These are phyloP conservation scores for Lophium mytilinum DNA, from an alignment of 495 filamentous ascomycete genomes.

Conservation along the genomic window DNA sequence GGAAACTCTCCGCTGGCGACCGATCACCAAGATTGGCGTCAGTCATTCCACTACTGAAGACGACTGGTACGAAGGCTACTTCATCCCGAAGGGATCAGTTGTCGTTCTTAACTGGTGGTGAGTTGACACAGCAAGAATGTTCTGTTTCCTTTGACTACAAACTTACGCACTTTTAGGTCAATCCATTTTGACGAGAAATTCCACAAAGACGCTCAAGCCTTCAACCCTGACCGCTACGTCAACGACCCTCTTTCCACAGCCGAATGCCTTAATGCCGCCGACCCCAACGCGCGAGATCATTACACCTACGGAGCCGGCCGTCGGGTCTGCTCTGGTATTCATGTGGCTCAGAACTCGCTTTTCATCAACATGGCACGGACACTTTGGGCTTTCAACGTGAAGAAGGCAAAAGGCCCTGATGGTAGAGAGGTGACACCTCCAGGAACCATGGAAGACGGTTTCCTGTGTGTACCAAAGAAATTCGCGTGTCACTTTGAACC, in stretches of 20 bases:
- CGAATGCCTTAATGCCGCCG: slow-evolving; percentile 18
- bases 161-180: slow-evolving; percentile 6
- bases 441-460: slow-evolving; percentile 28
- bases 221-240: slow-evolving; percentile 22
- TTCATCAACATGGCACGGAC: slow-evolving; percentile 24
- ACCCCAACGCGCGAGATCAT: slow-evolving; percentile 23
- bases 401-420: slow-evolving; percentile 11
- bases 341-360: slow-evolving; percentile 23
- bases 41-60: slow-evolving; percentile 21
- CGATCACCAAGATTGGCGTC: slow-evolving; percentile 23
- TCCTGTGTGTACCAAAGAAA: slow-evolving; percentile 30
- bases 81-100: slow-evolving; percentile 22
- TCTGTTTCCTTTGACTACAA: background rate
- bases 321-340: slow-evolving; percentile 22
- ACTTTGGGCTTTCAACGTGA: slow-evolving; percentile 23
- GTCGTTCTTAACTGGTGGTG: slow-evolving; percentile 23
- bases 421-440: slow-evolving; percentile 20
- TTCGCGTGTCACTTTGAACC: slow-evolving; percentile 33
- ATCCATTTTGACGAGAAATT: slow-evolving; percentile 19
- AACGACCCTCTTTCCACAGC: slow-evolving; percentile 13
- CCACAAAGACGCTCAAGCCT: slow-evolving; percentile 16
- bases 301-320: slow-evolving; percentile 25
- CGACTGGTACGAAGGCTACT: slow-evolving; percentile 25
- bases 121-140: background rate
- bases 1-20: slow-evolving; percentile 26